Percentiles rank a stretch among this genome's conserved stretches.
phyloP scores from a whole-genome alignment of 306 rosid genomes.

The Comarum palustre region DNA sequence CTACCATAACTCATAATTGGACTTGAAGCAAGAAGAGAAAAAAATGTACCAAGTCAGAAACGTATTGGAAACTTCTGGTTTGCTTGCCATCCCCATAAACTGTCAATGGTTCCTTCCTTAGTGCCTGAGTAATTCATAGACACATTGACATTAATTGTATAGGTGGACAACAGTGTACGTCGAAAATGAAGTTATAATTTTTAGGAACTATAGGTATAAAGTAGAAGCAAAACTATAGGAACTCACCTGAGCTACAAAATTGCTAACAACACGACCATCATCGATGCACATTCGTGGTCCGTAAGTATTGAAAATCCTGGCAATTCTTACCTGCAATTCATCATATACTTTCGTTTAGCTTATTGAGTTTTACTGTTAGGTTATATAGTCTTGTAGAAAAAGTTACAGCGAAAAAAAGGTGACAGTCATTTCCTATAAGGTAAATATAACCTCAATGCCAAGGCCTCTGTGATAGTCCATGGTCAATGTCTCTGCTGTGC shows the following conservation, averaged over 20 bases:
- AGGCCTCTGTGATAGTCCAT: slow-evolving; percentile 96
- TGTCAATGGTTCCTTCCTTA: slow-evolving; percentile 91
- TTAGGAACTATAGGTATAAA: background rate
- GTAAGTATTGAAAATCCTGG: slow-evolving; percentile 85
- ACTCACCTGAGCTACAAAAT: slow-evolving; percentile 86
- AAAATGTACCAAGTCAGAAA: slow-evolving; percentile 78
- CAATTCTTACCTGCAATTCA: slow-evolving; percentile 64
- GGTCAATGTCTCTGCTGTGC: slow-evolving; percentile 82
- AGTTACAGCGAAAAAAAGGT: background rate
- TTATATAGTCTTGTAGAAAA: background rate
- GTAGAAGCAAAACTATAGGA: background rate
- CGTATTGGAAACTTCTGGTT: slow-evolving; percentile 92
- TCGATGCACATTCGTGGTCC: slow-evolving; percentile 93
- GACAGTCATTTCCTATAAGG: background rate
- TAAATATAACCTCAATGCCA: slow-evolving; percentile 67
- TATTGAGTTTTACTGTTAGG: background rate
- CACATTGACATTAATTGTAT: background rate
- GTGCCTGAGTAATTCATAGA: slow-evolving; percentile 42
- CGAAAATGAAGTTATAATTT: background rate
- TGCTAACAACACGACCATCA: slow-evolving; percentile 91
- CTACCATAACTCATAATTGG: background rate
- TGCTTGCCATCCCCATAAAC: slow-evolving; percentile 96
- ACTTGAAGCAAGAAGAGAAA: background rate
- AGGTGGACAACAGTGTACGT: background rate
- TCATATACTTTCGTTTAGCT: background rate